Evolutionary conservation across 805 yeast genomes (phyloP), one percentile per base, ranked within the genome.

Genomic region (Yarrowia sp.): DNA sequence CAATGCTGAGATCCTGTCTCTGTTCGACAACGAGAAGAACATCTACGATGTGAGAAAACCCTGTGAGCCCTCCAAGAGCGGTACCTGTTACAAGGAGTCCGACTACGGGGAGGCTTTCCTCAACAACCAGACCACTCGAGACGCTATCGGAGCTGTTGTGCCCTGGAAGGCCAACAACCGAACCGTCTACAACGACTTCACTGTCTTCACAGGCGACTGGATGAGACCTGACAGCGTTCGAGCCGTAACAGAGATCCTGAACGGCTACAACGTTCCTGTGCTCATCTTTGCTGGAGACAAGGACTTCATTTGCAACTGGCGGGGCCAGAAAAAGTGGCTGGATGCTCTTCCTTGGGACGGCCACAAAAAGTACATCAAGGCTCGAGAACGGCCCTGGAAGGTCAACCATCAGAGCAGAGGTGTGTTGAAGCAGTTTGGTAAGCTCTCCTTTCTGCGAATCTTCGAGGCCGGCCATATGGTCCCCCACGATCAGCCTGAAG

Each of bases 251-350:
- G 85, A 85, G 56, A 81, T 88, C 71, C 83, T 92, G 73, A 88
- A 90, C 74, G 78, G 83, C 69, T 89, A 85, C 26, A 50, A 50
- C 16, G 75, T 91, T 58, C 97, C 97, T 19, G 93, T 92, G 5
- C 84, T 92, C 75, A 85, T 91, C 71, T 92, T 92, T 74, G 97
- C 97, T n/a, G 97, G 97, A 75, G 97, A 92, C 78, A 90, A 92
- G 79, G 97, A 92, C 78, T 92, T 85, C 78, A 91, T 92, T 75
- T 92, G 97, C 80, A 92, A 92, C 81, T 92, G 97, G 95, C 82
- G 92, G 72, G 97, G 97, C 72, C 90, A 91, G 80, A 86, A 85
- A 73, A 95, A 90, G 14, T 91, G 97, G 95, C 80, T 92, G 15
- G 84, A 89, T 75, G 82, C 78, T 71, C 81, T 91, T 71, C 85